Evolutionary conservation across 306 rosid species (phyloP).

Genomic region (Lathyrus tuberosus): DNA sequence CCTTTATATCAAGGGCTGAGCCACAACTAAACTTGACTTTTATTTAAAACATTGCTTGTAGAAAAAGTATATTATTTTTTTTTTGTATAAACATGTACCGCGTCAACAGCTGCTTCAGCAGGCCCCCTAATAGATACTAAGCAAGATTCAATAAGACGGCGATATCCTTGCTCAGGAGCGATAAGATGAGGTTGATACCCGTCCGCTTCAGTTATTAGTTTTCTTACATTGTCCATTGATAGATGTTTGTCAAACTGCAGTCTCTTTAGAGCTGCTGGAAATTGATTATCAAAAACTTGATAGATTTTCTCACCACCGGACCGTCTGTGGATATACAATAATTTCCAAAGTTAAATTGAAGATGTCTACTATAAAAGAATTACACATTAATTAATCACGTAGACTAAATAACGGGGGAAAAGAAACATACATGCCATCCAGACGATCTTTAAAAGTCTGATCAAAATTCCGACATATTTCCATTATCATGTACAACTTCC

Average conservation of each 20-base stretch:
- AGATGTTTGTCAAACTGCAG: conserved; percentile 95
- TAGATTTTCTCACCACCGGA: conserved; percentile 92
- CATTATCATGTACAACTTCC: conserved; percentile 86
- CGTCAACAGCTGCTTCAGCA: conserved; percentile 97
- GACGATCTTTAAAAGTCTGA: conserved; percentile 92
- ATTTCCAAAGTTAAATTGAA: conserved; percentile 37
- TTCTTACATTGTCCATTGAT: conserved; percentile 81
- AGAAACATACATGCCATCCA: conserved; percentile 84
- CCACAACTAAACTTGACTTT: no score
- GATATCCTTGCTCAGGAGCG: conserved; percentile 99
- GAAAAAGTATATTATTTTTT: no score
- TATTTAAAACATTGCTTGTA: no score
- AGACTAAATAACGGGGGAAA: conserved; percentile 19
- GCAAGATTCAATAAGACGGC: conserved; percentile 94
- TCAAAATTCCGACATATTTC: conserved; percentile 91
- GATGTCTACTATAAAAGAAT: conserved; percentile 2
- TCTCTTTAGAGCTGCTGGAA: conserved; percentile 94
- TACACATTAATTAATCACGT: background rate
- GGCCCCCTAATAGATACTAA: conserved; percentile 84
- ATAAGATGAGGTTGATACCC: conserved; percentile 99
- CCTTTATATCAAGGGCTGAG: no score
- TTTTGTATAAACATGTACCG: conserved; percentile 66
- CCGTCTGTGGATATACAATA: conserved; percentile 59
- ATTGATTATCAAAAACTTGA: conserved; percentile 91
- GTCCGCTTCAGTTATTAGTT: conserved; percentile 96